These are phyloP conservation scores for Globisporangium uncinulatum DNA, from an alignment of 352 stramenopile genomes.

Conservation along the genomic window DNA sequence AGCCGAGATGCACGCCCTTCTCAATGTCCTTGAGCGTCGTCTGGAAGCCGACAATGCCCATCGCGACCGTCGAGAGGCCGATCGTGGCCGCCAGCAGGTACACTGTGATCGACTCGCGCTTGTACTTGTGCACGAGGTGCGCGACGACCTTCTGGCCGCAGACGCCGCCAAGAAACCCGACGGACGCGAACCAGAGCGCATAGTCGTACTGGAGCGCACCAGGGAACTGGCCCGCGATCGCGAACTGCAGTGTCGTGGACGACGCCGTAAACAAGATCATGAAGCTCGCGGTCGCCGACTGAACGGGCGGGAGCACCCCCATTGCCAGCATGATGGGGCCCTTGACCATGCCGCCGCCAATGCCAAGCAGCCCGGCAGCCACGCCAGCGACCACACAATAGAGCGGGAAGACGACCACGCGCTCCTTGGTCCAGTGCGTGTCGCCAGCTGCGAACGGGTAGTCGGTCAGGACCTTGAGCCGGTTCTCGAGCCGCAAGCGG, in stretches of 20 bases:
- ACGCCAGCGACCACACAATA: conserved; percentile 93
- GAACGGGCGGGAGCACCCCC: conserved; percentile 86
- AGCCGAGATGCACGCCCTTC: conserved; percentile 55
- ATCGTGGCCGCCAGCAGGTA: conserved; percentile 71
- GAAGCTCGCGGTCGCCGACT: conserved; percentile 90
- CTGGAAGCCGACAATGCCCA: conserved; percentile 60
- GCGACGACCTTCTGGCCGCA: conserved; percentile 79
- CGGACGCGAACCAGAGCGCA: conserved; percentile 83
- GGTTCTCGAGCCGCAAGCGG: conserved; percentile 61
- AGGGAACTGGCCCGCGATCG: conserved; percentile 75
- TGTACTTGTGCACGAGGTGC: conserved; percentile 89
- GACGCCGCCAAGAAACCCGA: conserved; percentile 84
- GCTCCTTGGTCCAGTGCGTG: conserved; percentile 90
- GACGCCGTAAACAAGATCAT: conserved; percentile 91
- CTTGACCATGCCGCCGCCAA: conserved; percentile 97
- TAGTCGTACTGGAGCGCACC: conserved; percentile 88
- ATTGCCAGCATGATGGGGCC: conserved; percentile 97
- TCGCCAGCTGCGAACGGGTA: conserved; percentile 90
- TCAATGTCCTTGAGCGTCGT: conserved; percentile 53
- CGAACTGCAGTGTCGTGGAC: conserved; percentile 90
- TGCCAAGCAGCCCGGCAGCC: conserved; percentile 92
- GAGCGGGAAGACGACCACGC: conserved; percentile 89
- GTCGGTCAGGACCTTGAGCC: conserved; percentile 55
- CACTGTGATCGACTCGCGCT: conserved; percentile 81
- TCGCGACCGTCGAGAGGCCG: conserved; percentile 58